Evolutionary conservation across 805 yeast genomes (phyloP).

Genomic region (Yarrowia deformans): DNA sequence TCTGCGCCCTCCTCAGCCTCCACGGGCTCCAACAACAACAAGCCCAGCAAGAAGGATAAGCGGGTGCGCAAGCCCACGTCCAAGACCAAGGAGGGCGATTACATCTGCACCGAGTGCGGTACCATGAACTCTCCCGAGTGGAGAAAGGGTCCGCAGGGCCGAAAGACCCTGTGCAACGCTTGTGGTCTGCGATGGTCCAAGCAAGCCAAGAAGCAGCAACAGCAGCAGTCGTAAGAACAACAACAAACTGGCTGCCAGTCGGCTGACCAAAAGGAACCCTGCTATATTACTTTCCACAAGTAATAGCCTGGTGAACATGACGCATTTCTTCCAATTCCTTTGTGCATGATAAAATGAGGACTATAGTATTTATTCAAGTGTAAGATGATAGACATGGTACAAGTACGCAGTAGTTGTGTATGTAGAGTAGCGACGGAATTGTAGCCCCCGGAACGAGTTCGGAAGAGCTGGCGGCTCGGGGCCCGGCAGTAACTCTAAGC

Average conservation of each 20-base stretch:
- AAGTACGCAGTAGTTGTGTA: too few species aligned
- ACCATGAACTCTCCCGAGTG: conserved; percentile 85
- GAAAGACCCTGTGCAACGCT: conserved; percentile 85
- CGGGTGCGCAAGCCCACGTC: conserved; percentile 29
- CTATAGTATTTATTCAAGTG: conserved; percentile 2
- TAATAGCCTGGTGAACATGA: background rate
- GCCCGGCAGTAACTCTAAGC: conserved; percentile 4
- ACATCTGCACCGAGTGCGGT: conserved; percentile 72
- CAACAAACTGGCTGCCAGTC: too few species aligned
- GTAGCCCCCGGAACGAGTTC: background rate
- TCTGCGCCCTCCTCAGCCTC: background rate
- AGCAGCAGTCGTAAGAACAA: background rate
- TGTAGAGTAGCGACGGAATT: too few species aligned
- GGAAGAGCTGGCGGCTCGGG: background rate
- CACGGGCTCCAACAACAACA: background rate
- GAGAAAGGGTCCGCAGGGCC: conserved; percentile 89
- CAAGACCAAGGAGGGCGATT: conserved; percentile 39
- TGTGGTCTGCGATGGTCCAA: conserved; percentile 74
- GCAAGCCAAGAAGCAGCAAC: conserved; percentile 44
- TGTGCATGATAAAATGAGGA: background rate
- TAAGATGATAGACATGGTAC: background rate
- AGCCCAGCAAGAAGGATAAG: conserved; percentile 11
- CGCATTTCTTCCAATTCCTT: background rate
- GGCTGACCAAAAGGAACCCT: too few species aligned
- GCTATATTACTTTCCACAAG: too few species aligned